Evolutionary conservation across 257 asterid genomes (phyloP), one percentile per base, ranked within the genome.

Genomic region (Solanum sejunctum): DNA sequence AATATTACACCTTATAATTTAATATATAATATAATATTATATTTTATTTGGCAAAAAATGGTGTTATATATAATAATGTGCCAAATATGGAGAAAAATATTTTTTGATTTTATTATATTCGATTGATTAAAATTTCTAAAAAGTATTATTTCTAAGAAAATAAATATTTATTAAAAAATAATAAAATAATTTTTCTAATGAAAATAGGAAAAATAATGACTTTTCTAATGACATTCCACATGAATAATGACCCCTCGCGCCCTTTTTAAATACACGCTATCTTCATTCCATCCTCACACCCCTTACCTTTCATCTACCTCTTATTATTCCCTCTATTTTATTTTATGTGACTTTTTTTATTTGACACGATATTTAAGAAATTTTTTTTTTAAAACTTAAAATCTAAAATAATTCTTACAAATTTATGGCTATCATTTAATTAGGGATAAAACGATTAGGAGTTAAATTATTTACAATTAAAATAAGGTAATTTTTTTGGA

Each of bases 151-250:
- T 58, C 3, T 58, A n/a, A 10, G 13, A 10, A 20, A n/a, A n/a
- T 4, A 58, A 58, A 13, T 58, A 32, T 32, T 32, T 32, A 32
- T 32, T 3, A 32, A 32, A 32, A 32, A 32, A 32, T 32, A 32
- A 32, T 36, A 36, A 36, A 36, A 36, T 36, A 36, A 36, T 36
- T 36, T 36, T 1, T 58, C 7, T 5, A 11, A 9, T 10, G 10
- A 2, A n/a, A n/a, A 58, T 58, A 0, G 1, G 6, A n/a, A 60
- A 60, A 60, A 0, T 0, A 60, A 0, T 0, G 8, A n/a, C 3
- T 60, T 60, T 0, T 0, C 6, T n/a, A n/a, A 60, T 60, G 0
- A 36, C 41, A 36, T 3, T 36, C 6, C 41, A 36, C 41, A 4
- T 36, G 41, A 36, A 36, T 36, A 36, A 36, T 1, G 41, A 36